Evolutionary conservation across 2,329 filamentous ascomycete genomes (phyloP).

Genomic region (Verticillium longisporum): DNA sequence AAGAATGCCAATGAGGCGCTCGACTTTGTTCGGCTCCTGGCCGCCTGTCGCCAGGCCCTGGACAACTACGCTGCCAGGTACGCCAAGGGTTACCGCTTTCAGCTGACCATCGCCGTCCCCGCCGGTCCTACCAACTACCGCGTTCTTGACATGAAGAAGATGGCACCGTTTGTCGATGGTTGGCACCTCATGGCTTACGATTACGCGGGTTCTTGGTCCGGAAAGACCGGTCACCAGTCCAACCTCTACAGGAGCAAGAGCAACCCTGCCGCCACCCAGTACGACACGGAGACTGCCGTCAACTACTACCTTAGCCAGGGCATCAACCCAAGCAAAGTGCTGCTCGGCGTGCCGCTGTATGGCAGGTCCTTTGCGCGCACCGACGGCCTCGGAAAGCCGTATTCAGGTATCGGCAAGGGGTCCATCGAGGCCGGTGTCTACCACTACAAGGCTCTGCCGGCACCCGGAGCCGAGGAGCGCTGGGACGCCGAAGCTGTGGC

Average conservation of each 20-base stretch:
- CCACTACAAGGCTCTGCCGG: slow-evolving; percentile 68
- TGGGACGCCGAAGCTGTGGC: slow-evolving; percentile 54
- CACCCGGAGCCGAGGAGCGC: slow-evolving; percentile 45
- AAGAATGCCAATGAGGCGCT: slow-evolving; percentile 27
- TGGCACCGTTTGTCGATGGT: slow-evolving; percentile 50
- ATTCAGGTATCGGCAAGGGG: slow-evolving; percentile 55
- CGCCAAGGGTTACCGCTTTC: slow-evolving; percentile 37
- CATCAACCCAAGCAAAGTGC: slow-evolving; percentile 57
- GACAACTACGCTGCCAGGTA: slow-evolving; percentile 31
- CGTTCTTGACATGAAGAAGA: slow-evolving; percentile 41
- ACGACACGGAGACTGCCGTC: slow-evolving; percentile 61
- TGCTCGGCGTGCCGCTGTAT: slow-evolving; percentile 72
- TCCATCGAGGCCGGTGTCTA: slow-evolving; percentile 55
- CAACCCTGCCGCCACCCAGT: slow-evolving; percentile 55
- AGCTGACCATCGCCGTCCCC: slow-evolving; percentile 43
- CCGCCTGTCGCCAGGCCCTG: slow-evolving; percentile 34
- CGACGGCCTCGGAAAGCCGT: slow-evolving; percentile 57
- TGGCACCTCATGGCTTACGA: slow-evolving; percentile 65
- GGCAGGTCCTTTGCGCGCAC: slow-evolving; percentile 70
- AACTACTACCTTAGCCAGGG: slow-evolving; percentile 53
- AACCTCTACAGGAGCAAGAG: slow-evolving; percentile 54
- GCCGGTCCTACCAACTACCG: slow-evolving; percentile 42
- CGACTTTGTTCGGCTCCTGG: slow-evolving; percentile 34
- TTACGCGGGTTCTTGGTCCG: slow-evolving; percentile 63
- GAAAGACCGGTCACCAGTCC: slow-evolving; percentile 57